A percentile compares a stretch with the other conserved stretches of the same genome.
These are phyloP conservation scores for Pulveroboletus frians DNA, from an alignment of 768 basidiomycete genomes.

Conservation along the genomic window DNA sequence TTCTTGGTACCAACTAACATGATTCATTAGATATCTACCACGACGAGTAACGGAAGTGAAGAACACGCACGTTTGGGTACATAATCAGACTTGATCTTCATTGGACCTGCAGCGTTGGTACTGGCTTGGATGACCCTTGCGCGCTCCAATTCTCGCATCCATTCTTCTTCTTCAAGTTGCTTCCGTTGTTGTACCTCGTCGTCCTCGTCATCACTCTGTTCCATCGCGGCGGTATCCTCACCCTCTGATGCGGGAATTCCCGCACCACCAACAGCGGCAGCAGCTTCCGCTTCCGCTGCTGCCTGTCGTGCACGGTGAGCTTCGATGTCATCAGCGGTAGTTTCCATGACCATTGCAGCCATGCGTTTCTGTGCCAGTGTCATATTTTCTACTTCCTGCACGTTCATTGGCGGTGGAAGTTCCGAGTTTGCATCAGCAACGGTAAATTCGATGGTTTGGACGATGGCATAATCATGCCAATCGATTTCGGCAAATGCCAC, in stretches of 20 bases:
- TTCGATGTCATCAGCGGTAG: conserved; percentile 81
- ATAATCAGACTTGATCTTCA: conserved; percentile 96
- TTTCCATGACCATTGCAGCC: conserved; percentile 98
- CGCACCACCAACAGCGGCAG: conserved; percentile 66
- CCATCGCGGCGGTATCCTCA: conserved; percentile 61
- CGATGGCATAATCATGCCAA: conserved; percentile 99
- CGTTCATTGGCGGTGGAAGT: conserved; percentile 93
- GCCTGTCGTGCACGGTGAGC: conserved; percentile 77
- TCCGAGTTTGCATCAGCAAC: conserved; percentile 86
- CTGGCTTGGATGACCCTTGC: conserved; percentile 79
- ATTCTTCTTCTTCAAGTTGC: conserved; percentile 65
- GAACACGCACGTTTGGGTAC: conserved; percentile 78
- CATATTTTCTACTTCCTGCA: conserved; percentile 94
- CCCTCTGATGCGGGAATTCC: conserved; percentile 43
- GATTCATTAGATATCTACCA: conserved; percentile 5
- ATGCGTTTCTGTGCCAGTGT: conserved; percentile 95
- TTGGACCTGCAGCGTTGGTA: conserved; percentile 70
- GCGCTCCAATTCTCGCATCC: conserved; percentile 63
- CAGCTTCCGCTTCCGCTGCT: conserved; percentile 80
- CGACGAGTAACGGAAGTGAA: neutral
- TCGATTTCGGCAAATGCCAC: conserved; percentile 97
- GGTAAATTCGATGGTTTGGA: conserved; percentile 97
- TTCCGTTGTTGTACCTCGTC: conserved; percentile 55
- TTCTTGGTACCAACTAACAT: conserved; percentile 58
- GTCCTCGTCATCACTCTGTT: conserved; percentile 85